Percentiles rank a stretch among this genome's conserved stretches.
These are phyloP conservation scores for Backusella psychrophila DNA, from an alignment of 192 early-diverging fungal species.

Conservation along the genomic window DNA sequence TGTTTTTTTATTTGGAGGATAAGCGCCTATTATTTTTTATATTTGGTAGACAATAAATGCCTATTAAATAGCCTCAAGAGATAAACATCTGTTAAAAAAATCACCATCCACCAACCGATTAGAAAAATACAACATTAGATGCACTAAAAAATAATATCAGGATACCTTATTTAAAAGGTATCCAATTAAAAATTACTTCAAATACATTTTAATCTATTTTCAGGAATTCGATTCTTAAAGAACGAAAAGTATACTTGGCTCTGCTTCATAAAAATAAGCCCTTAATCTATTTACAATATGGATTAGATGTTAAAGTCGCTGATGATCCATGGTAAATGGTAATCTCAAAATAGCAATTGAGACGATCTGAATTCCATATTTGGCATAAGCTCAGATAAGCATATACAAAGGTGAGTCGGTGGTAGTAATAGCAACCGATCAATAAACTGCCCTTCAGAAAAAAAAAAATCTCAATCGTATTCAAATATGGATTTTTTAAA, in stretches of 20 bases:
- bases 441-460: not conserved
- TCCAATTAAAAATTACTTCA: not conserved
- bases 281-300: no score
- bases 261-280: not conserved
- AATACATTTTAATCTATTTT: not conserved
- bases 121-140: not conserved
- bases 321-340: no score
- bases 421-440: not conserved
- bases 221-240: not conserved
- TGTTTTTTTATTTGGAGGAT: no score
- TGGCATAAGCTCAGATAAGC: not conserved
- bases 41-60: no score
- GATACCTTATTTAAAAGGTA: not conserved
- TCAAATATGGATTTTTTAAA: not conserved
- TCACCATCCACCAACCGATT: no score
- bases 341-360: no score
- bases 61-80: no score
- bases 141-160: not conserved
- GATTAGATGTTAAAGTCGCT: no score
- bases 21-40: no score
- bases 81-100: no score
- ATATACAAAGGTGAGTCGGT: not conserved
- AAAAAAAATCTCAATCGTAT: not conserved
- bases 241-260: not conserved
- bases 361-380: no score